A percentile compares a stretch with the other conserved stretches of the same genome.
phyloP scores from a whole-genome alignment of 164 flowering plant genomes.

The Kalanchoe fedtschenkoi region DNA sequence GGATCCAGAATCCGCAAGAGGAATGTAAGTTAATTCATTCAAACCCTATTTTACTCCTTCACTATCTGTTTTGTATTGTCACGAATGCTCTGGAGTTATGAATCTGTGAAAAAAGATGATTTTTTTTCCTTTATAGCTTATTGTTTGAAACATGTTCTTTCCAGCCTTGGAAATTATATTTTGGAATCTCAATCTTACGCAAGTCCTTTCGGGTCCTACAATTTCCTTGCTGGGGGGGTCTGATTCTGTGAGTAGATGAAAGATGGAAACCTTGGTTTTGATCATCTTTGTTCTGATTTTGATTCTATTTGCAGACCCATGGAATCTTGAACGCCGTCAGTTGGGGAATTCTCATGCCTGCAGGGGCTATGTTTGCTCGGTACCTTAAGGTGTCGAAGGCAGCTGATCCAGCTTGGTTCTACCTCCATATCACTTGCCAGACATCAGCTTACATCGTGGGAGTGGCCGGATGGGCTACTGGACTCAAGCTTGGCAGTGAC shows the following conservation, averaged over 20 bases:
- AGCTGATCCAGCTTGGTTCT: conserved; percentile 27
- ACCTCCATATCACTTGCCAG: conserved; percentile 23
- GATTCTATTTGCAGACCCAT: conserved; percentile 8
- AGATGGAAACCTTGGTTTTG: not conserved
- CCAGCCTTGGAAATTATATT: not conserved
- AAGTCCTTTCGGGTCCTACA: too few species aligned
- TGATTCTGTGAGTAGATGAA: too few species aligned
- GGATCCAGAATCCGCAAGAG: not conserved
- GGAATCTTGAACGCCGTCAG: conserved; percentile 15
- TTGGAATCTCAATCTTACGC: not conserved
- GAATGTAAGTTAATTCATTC: not conserved
- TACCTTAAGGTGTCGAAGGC: conserved; percentile 14
- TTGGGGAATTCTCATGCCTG: conserved; percentile 14
- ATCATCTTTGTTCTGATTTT: not conserved
- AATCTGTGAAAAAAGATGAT: not conserved
- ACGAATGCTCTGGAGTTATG: not conserved
- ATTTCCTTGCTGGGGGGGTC: too few species aligned
- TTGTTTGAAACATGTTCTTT: too few species aligned
- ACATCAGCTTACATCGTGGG: conserved; percentile 20
- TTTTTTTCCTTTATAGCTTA: not conserved
- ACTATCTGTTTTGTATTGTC: too few species aligned
- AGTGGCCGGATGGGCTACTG: conserved; percentile 29
- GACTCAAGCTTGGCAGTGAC: conserved; percentile 23
- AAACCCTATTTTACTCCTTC: not conserved
- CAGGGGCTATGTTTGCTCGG: conserved; percentile 12